Percentiles rank a stretch among this genome's conserved stretches.
Evolutionary conservation across 2,329 filamentous ascomycete genomes (phyloP).

Genomic region (Colletotrichum sp.): DNA sequence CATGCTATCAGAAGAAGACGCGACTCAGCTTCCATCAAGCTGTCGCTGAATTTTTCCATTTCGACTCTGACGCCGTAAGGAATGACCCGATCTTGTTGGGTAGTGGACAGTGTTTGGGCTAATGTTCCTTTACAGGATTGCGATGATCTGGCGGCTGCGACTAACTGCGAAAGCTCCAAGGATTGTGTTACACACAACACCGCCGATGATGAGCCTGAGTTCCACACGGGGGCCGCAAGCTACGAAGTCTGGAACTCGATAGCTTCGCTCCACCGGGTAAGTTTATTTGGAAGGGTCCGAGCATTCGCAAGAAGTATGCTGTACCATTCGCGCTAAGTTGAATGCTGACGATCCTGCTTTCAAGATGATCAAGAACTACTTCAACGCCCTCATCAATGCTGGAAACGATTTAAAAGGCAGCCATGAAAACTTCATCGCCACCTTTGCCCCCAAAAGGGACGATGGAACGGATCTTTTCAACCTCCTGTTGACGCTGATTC

Average conservation of each 20-base stretch:
- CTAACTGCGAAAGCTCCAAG: not conserved
- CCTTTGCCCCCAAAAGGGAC: not conserved
- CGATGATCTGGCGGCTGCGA: not conserved
- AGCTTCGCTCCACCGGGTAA: not conserved
- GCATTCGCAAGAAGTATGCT: not conserved
- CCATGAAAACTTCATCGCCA: not conserved
- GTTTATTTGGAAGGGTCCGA: not conserved
- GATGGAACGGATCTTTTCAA: not conserved
- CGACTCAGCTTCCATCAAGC: not conserved
- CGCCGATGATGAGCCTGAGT: not conserved
- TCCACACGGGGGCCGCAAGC: not conserved
- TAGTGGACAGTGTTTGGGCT: rapidly evolving
- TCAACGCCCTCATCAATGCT: not conserved
- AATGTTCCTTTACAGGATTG: not conserved
- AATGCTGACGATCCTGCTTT: not conserved
- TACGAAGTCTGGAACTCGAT: not conserved
- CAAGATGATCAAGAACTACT: not conserved
- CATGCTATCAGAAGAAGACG: not conserved
- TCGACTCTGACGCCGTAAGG: not conserved
- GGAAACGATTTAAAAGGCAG: not conserved
- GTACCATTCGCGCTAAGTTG: not conserved
- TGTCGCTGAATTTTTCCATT: not conserved
- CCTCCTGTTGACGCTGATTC: not conserved
- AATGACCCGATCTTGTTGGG: no score
- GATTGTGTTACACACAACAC: not conserved